phyloP scores from a whole-genome alignment of 1,284 basidiomycete species.

The Trichosporon asahii region DNA sequence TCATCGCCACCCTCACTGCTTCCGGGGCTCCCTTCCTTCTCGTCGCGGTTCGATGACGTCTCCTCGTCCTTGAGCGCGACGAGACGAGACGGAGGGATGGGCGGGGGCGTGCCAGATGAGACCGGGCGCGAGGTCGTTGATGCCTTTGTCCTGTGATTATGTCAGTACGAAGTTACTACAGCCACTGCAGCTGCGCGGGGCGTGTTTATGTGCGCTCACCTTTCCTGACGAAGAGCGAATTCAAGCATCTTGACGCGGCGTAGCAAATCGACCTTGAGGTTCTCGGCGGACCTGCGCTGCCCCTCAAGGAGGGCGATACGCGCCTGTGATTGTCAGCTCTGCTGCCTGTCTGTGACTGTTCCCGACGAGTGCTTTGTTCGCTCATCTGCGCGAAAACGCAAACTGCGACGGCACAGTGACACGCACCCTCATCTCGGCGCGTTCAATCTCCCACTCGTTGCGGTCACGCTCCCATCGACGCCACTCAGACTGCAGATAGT shows the following conservation, averaged over 20 bases:
- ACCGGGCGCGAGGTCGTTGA: slow-evolving; percentile 6
- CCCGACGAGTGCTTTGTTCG: slow-evolving; percentile 7
- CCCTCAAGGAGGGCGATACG: slow-evolving; percentile 97
- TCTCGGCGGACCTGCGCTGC: slow-evolving; percentile 92
- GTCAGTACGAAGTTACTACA: slow-evolving; percentile 1
- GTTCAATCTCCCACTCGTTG: slow-evolving; percentile 99
- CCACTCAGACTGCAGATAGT: slow-evolving; percentile 98
- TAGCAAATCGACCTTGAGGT: slow-evolving; percentile 92
- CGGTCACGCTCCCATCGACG: slow-evolving; percentile 91
- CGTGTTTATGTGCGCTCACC: slow-evolving; percentile 57
- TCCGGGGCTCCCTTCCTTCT: slow-evolving; percentile 43
- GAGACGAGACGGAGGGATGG: slow-evolving; percentile 45
- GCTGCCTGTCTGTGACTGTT: background rate
- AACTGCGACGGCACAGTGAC: background rate
- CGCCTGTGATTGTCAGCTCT: slow-evolving; percentile 58
- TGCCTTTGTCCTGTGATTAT: slow-evolving; percentile 61
- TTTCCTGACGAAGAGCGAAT: slow-evolving; percentile 88
- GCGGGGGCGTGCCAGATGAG: slow-evolving; percentile 20
- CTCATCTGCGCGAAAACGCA: background rate
- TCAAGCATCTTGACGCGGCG: slow-evolving; percentile 99
- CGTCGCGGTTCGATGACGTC: slow-evolving; percentile 30
- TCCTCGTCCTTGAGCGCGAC: slow-evolving; percentile 49
- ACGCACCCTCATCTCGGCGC: slow-evolving; percentile 95
- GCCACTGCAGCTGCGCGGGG: slow-evolving; percentile 12
- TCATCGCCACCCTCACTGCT: slow-evolving; percentile 47